Evolutionary conservation across 352 stramenopile genomes (phyloP).

Genomic region (Phytophthora uliginosa): DNA sequence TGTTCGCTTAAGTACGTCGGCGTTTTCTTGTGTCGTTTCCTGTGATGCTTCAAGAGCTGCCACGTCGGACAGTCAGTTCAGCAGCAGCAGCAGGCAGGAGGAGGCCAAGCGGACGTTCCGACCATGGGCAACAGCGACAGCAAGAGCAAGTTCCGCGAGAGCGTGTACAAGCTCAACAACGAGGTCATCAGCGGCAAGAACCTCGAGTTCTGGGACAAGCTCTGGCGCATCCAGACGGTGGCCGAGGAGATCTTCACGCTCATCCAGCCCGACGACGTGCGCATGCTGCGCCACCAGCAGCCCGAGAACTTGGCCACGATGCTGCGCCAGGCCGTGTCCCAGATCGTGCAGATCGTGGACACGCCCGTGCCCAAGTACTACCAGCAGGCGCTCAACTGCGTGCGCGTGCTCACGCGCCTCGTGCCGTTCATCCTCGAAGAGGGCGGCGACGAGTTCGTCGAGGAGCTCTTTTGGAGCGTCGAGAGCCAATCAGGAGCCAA

Average conservation of each 20-base stretch:
- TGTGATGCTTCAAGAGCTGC: too few species aligned
- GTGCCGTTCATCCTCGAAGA: slow-evolving; percentile 91
- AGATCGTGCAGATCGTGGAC: slow-evolving; percentile 90
- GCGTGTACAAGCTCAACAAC: slow-evolving; percentile 93
- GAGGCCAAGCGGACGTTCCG: too few species aligned
- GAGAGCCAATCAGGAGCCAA: slow-evolving; percentile 59
- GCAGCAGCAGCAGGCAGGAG: neutral
- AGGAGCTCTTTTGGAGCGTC: slow-evolving; percentile 84
- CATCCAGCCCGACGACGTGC: slow-evolving; percentile 90
- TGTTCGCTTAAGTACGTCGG: too few species aligned
- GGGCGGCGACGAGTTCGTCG: slow-evolving; percentile 79
- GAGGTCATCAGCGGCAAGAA: slow-evolving; percentile 88
- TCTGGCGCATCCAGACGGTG: slow-evolving; percentile 90
- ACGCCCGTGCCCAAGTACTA: slow-evolving; percentile 92
- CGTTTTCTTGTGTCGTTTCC: too few species aligned
- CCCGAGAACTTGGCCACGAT: slow-evolving; percentile 86
- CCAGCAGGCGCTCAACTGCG: slow-evolving; percentile 87
- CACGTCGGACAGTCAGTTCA: neutral
- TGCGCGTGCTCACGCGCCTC: slow-evolving; percentile 82
- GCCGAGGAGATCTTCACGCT: slow-evolving; percentile 93
- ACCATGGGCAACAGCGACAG: slow-evolving; percentile 91
- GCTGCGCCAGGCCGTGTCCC: slow-evolving; percentile 81
- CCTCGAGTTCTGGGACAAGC: slow-evolving; percentile 93
- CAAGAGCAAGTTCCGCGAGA: slow-evolving; percentile 94
- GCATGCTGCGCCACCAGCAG: slow-evolving; percentile 89